Conservation (phyloP, 1,284 basidiomycete species). For the Sanghuangporus sanghuang region DNA sequence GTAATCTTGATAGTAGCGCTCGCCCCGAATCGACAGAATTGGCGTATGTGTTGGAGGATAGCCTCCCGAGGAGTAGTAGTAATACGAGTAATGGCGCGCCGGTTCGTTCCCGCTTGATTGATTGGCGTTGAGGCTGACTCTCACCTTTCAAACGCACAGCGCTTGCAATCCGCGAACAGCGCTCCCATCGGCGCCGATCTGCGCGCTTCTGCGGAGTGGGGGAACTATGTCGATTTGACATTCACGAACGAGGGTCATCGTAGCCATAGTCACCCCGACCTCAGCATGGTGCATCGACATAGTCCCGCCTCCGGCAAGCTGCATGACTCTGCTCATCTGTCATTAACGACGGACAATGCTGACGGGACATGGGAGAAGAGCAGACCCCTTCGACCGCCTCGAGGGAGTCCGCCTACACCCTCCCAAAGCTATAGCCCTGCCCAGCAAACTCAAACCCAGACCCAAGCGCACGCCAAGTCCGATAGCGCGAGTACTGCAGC, state of each 20-base stretch:
- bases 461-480: not conserved
- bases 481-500: conserved; percentile 11
- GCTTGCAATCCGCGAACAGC: not conserved
- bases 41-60: conserved; percentile 5
- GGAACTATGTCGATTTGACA: conserved; percentile 11
- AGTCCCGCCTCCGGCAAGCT: conserved; percentile 10
- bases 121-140: not conserved
- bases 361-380: conserved; percentile 2
- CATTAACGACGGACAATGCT: not conserved
- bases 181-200: not conserved
- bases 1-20: not conserved
- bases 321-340: not conserved
- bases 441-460: not conserved
- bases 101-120: not conserved
- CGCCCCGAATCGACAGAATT: conserved; percentile 1
- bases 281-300: not conserved
- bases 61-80: not conserved
- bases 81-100: not conserved
- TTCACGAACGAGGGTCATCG: not conserved
- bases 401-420: not conserved
- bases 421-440: not conserved
- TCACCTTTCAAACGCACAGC: not conserved
- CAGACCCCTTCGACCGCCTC: conserved; percentile 9
- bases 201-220: not conserved
- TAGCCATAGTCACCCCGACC: conserved; percentile 2